phyloP scores from a whole-genome alignment of 768 basidiomycete species.

The Sporobolomyces roseus region DNA sequence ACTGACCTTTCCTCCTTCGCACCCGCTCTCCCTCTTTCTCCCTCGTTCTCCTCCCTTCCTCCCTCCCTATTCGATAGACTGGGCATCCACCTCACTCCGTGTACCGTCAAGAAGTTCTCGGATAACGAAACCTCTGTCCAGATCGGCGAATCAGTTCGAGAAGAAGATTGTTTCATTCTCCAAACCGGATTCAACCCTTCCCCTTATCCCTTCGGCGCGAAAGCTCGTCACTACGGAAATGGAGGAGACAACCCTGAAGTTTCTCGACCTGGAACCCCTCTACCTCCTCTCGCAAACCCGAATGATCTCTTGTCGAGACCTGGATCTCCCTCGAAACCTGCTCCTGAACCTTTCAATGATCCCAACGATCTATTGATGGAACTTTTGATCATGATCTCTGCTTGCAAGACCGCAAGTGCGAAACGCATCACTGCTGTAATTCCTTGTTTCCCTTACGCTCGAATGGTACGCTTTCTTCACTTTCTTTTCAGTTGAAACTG shows the following conservation, averaged over 20 bases:
- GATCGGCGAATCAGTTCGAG: slow-evolving; percentile 89
- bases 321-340: slow-evolving; percentile 21
- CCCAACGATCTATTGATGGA: slow-evolving; percentile 98
- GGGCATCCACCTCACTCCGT: slow-evolving; percentile 77
- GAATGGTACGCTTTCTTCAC: slow-evolving; percentile 48
- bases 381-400: slow-evolving; percentile 95
- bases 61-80: too few relatives aligned
- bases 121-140: slow-evolving; percentile 71
- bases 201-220: slow-evolving; percentile 35
- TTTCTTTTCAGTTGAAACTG: not conserved
- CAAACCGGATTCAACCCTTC: slow-evolving; percentile 55
- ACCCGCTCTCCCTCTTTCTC: slow-evolving; percentile 37
- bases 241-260: slow-evolving; percentile 20
- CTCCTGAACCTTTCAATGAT: slow-evolving; percentile 57
- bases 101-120: slow-evolving; percentile 82
- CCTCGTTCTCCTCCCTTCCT: too few relatives aligned
- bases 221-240: slow-evolving; percentile 31
- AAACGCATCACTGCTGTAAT: slow-evolving; percentile 89
- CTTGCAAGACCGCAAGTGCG: slow-evolving; percentile 84
- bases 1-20: slow-evolving; percentile 6
- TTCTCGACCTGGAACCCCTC: slow-evolving; percentile 30
- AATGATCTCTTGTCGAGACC: slow-evolving; percentile 23
- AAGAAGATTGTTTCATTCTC: slow-evolving; percentile 98
- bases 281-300: slow-evolving; percentile 27
- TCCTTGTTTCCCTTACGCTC: slow-evolving; percentile 93